Base-by-base conservation (phyloP, 1,284 basidiomycete genomes). In the Schizophyllum commune region DNA sequence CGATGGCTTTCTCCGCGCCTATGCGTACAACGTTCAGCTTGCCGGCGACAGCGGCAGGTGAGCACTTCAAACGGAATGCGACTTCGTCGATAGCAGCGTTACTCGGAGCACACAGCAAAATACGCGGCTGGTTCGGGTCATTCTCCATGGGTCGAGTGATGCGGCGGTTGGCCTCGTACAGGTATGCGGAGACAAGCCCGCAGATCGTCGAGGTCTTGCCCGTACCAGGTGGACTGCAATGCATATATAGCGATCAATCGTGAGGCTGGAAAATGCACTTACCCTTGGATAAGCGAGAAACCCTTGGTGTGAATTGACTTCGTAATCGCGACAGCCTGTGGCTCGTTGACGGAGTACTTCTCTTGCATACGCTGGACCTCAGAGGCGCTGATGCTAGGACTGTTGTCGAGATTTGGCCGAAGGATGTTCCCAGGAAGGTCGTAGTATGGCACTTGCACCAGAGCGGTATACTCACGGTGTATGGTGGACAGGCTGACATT, bases 31-130 rank as follows among this genome's bases (percentile, higher is more conserved):
- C 88, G 61, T 89, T 95, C 70, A 20, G 84, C 74, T 6, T 80
- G 75, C 59, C 78, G 77, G 57, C 84, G 86, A 27, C 83, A 77
- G 9, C 84, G 73, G 20, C 83, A 80, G 39, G 85, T 81, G 39
- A 91, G 84, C 4, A 91, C 89, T 47, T 92, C 86, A 98, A 76
- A 60, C 97, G 89, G 69, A 86, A 85, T 5, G 94, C 93, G 27
- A 99, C 89, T 76, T 99, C 97, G 71, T 99, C 96, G 58, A 99
- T 96, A 52, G 97, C 97, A 15, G 97, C 97, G 72, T 99, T 99
- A 78, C 93, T 96, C 1, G 97, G 97, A 0, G 97, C 97, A 70
- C 97, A 99, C 32, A 99, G 80, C 17, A 99, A 82, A 55, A 99
- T 79, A 72, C 97, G 61, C 6, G 63, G 59, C 6, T 56, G 60